A percentile compares a stretch with the other conserved stretches of the same genome.
Evolutionary conservation across 805 yeast species (phyloP).

Genomic region (Schizosaccharomyces japonicus): DNA sequence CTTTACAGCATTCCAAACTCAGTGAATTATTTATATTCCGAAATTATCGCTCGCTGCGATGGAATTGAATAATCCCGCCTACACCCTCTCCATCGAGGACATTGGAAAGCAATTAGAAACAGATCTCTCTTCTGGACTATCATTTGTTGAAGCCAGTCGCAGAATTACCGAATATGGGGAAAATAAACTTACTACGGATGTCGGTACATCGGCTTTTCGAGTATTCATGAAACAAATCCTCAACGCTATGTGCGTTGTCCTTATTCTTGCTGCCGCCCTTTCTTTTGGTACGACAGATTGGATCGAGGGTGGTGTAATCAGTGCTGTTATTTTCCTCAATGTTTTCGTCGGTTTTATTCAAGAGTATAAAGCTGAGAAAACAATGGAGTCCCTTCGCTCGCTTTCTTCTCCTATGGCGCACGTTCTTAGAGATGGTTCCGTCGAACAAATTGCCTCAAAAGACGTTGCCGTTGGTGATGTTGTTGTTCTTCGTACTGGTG

Average conservation of each 20-base stretch:
- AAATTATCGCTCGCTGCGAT: not conserved
- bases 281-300: constrained; percentile 53
- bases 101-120: not conserved
- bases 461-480: constrained; percentile 56
- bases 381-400: constrained; percentile 49
- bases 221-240: constrained; percentile 44
- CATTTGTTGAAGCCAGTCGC: constrained; percentile 16
- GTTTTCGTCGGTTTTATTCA: constrained; percentile 45
- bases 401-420: constrained; percentile 49
- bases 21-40: too few species aligned
- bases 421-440: constrained; percentile 37
- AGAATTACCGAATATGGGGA: constrained; percentile 24
- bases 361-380: constrained; percentile 51
- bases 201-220: constrained; percentile 27
- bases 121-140: constrained; percentile 22
- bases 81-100: not conserved
- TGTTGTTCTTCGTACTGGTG: constrained; percentile 40
- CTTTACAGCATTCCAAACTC: too few species aligned
- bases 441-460: constrained; percentile 32
- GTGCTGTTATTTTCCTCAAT: constrained; percentile 39
- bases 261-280: constrained; percentile 19
- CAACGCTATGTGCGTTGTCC: constrained; percentile 57
- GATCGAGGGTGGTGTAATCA: constrained; percentile 65
- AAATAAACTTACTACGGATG: constrained; percentile 38
- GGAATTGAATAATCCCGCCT: not conserved